phyloP scores from a whole-genome alignment of 2,329 filamentous ascomycete genomes.

The Chalara sp. region DNA sequence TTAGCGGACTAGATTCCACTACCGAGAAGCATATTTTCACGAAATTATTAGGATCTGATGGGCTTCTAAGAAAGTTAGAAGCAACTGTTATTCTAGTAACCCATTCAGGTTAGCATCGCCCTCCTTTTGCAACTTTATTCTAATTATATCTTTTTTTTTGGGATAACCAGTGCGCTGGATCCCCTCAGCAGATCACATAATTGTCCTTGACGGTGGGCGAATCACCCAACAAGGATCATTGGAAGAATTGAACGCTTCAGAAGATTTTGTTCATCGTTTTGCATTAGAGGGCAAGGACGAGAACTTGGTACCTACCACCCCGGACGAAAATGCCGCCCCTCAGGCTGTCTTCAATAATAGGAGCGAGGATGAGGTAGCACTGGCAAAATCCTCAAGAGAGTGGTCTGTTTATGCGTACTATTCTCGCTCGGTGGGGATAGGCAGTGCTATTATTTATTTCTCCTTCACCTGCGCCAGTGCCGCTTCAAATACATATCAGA shows the following conservation, averaged over 20 bases:
- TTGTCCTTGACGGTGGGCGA: background rate
- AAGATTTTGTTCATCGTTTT: background rate
- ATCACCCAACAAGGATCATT: background rate
- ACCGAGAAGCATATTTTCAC: slow-evolving; percentile 9
- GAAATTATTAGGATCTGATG: slow-evolving; percentile 8
- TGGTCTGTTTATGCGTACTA: too few relatives aligned
- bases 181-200: background rate
- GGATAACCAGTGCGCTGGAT: background rate
- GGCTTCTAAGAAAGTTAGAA: slow-evolving; percentile 13
- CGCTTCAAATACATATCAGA: too few relatives aligned
- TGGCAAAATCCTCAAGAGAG: too few relatives aligned
- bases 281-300: background rate
- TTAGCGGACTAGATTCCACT: slow-evolving; percentile 16
- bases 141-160: too few relatives aligned
- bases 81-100: slow-evolving; percentile 29
- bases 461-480: too few relatives aligned
- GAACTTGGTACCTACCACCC: too few relatives aligned
- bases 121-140: background rate
- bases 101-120: background rate
- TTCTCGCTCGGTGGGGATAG: too few relatives aligned
- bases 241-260: background rate
- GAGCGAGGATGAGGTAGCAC: too few relatives aligned
- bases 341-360: too few relatives aligned
- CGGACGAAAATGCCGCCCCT: too few relatives aligned
- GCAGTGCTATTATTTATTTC: too few relatives aligned